Evolutionary conservation across 768 basidiomycete species (phyloP), one percentile per base, ranked within the genome.

Genomic region (Termitomyces bulborhizus): DNA sequence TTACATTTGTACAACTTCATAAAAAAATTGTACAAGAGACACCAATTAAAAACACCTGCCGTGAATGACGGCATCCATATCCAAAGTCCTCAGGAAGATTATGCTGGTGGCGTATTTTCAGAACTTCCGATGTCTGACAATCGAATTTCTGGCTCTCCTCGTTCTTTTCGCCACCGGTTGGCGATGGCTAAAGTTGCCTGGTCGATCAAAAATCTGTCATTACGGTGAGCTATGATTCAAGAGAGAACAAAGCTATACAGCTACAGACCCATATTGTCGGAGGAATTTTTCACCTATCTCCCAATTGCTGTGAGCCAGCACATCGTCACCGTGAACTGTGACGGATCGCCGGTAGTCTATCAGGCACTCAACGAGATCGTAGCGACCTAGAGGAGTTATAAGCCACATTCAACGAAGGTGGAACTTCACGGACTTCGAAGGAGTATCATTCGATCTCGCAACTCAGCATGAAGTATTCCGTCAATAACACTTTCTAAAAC

Each of bases 371-470:
- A 86, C 82, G 13, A 97, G 71, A 62, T 88, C 86, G 60, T 88
- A 90, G 46, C 85, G 87, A 24, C 82, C 90, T 93, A 59, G 18
- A 18, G 45, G 46, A 56, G 39, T 7, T 7, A 40, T 42, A 31
- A 46, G 21, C 18, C 56, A 49, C 40, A 47, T 45, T 42, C 21
- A 11, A 8, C 11, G 26, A 39, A 9, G 27, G 29, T 18, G 4
- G 32, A 8, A 16, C 47, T 16, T 42, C 18, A 68, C 76, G 50
- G 66, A 87, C 93, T 88, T 75, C 92, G 80, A 34, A 93, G 72
- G 16, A 96, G 75, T 62, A 98, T 97, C 79, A 96, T 88, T 34
- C 92, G 81, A 63, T 97, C 94, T 36, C 95, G 82, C 54, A 98
- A 74, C 62, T 93, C 89, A 46, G 95, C 90, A 70, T 94, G 90